phyloP scores from a whole-genome alignment of 2,329 filamentous ascomycete species.

The Fusarium sororula region DNA sequence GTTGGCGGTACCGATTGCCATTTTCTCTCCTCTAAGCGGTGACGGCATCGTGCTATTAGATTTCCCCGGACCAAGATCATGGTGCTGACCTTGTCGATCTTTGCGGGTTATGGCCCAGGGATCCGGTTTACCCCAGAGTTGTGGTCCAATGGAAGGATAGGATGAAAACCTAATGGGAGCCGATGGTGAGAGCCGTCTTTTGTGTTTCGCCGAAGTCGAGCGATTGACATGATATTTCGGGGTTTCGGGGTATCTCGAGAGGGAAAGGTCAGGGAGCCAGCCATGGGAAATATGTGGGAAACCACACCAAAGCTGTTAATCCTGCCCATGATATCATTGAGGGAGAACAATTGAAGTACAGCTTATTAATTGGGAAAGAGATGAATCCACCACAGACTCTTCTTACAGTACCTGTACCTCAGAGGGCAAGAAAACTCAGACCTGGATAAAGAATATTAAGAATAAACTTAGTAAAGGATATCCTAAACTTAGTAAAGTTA shows the following conservation, averaged over 20 bases:
- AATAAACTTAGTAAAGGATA: too few relatives aligned
- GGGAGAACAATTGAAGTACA: too few relatives aligned
- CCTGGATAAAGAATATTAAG: too few relatives aligned
- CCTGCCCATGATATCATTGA: background rate
- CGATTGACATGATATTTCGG: background rate
- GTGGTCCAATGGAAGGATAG: constrained; percentile 6
- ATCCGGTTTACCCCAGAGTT: constrained; percentile 16
- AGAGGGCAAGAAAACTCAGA: too few relatives aligned
- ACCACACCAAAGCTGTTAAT: too few relatives aligned
- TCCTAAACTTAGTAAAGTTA: too few relatives aligned
- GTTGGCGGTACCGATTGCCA: too few relatives aligned
- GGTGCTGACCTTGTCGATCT: constrained; percentile 17
- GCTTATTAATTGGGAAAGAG: too few relatives aligned
- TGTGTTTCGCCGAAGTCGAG: background rate
- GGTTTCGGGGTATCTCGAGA: constrained; percentile 20
- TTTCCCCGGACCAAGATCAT: background rate
- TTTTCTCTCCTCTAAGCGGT: too few relatives aligned
- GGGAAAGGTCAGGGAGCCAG: background rate
- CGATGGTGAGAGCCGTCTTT: background rate
- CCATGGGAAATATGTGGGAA: too few relatives aligned
- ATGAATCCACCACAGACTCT: background rate
- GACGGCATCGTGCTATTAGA: constrained; percentile 14
- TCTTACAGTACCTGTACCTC: too few relatives aligned
- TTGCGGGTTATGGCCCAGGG: constrained; percentile 3
- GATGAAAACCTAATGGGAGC: background rate